phyloP scores from a whole-genome alignment of 345 rosid genomes.

The Salix arbutifolia region DNA sequence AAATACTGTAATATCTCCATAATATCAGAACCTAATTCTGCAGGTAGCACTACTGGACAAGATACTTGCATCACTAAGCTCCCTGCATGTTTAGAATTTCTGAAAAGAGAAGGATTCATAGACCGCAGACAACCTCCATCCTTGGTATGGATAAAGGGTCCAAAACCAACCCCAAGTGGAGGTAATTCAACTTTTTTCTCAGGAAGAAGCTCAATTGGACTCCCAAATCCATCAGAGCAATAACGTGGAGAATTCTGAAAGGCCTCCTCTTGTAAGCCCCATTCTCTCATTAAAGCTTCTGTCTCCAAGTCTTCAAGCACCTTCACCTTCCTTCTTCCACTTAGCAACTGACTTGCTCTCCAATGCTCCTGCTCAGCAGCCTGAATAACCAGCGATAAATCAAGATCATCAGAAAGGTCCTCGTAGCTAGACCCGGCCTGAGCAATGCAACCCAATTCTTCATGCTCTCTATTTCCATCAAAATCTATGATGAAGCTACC shows the following conservation, averaged over 20 bases:
- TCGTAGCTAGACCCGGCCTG: conserved; percentile 13
- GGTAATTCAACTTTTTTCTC: conserved; percentile 35
- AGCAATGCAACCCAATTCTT: conserved; percentile 17
- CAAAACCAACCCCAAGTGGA: conserved; percentile 47
- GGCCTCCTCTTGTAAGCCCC: conserved; percentile 57
- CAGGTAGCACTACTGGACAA: conserved; percentile 47
- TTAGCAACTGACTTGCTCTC: conserved; percentile 27
- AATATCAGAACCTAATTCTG: conserved; percentile 53
- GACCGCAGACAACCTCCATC: conserved; percentile 55
- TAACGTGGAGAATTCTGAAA: conserved; percentile 37
- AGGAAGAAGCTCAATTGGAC: conserved; percentile 59
- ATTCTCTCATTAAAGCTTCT: conserved; percentile 54
- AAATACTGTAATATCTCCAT: conserved; percentile 43
- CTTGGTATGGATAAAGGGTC: conserved; percentile 39
- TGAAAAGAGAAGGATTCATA: conserved; percentile 47
- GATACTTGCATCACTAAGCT: conserved; percentile 62
- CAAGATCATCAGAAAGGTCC: conserved; percentile 36
- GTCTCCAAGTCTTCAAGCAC: conserved; percentile 65
- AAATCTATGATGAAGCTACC: conserved; percentile 39
- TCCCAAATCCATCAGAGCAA: conserved; percentile 73
- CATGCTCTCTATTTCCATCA: conserved; percentile 26
- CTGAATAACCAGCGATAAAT: conserved; percentile 31
- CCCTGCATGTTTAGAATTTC: conserved; percentile 42
- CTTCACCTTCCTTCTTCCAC: conserved; percentile 48
- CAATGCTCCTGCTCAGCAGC: conserved; percentile 37